Percentiles rank a stretch among this genome's conserved stretches.
Evolutionary conservation across 2,329 filamentous ascomycete species (phyloP).

Genomic region (Bimuria novae-zelandiae): DNA sequence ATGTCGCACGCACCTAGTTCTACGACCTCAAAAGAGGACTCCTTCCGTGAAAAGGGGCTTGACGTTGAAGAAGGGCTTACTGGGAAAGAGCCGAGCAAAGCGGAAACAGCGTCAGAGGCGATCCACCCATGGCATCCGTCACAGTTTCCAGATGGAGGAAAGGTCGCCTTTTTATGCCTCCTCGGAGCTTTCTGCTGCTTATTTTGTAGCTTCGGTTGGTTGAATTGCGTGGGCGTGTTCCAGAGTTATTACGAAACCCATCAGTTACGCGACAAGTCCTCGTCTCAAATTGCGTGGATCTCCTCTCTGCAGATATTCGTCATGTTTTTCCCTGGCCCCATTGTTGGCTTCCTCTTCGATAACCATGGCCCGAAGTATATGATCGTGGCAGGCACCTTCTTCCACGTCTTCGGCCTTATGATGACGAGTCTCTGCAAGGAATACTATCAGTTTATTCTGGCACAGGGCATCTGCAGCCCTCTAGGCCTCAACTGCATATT

Average conservation of each 20-base stretch:
- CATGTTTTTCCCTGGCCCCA: conserved; percentile 57
- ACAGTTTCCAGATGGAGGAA: conserved; percentile 45
- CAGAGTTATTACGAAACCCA: conserved; percentile 53
- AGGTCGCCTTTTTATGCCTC: conserved; percentile 40
- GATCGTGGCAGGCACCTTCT: conserved; percentile 56
- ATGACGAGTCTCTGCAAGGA: conserved; percentile 62
- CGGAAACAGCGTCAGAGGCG: conserved; percentile 13
- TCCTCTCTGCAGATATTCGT: conserved; percentile 51
- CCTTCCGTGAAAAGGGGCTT: neutral
- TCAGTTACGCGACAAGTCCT: conserved; percentile 45
- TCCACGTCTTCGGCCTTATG: conserved; percentile 67
- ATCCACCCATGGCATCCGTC: conserved; percentile 35
- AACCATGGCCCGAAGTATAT: conserved; percentile 64
- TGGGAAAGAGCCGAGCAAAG: neutral
- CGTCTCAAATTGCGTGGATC: conserved; percentile 54
- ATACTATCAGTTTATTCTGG: conserved; percentile 61
- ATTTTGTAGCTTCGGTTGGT: conserved; percentile 48
- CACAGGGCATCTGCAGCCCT: conserved; percentile 59
- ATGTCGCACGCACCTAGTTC: neutral
- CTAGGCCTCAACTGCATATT: conserved; percentile 59
- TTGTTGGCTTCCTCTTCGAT: conserved; percentile 69
- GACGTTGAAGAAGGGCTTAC: neutral
- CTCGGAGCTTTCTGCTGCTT: conserved; percentile 34
- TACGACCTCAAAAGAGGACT: neutral
- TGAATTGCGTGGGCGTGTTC: conserved; percentile 53